phyloP scores from a whole-genome alignment of 768 basidiomycete species.

The Lactifluus subvellereus region DNA sequence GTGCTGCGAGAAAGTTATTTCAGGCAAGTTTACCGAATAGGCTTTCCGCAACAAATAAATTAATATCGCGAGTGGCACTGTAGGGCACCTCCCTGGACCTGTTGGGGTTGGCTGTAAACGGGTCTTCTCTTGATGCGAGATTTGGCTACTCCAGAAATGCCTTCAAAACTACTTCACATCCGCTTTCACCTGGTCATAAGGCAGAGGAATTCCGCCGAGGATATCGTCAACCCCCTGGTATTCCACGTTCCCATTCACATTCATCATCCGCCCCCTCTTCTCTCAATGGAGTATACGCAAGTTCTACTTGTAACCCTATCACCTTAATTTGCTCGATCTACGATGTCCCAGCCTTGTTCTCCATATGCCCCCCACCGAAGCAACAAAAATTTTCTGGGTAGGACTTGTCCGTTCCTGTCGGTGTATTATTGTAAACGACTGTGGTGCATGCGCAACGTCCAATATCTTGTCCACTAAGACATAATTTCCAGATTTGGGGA shows the following conservation, averaged over 20 bases:
- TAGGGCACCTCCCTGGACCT: conserved; percentile 18
- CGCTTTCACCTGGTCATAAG: not conserved
- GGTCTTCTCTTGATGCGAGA: conserved; percentile 3
- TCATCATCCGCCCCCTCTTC: not conserved
- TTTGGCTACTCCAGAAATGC: not conserved
- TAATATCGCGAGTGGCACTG: not conserved
- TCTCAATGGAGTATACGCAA: not conserved
- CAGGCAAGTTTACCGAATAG: not conserved
- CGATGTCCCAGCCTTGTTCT: too few relatives aligned
- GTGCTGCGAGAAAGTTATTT: conserved; percentile 17
- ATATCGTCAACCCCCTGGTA: not conserved
- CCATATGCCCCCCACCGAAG: not conserved
- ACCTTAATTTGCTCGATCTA: too few relatives aligned
- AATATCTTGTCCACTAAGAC: not conserved
- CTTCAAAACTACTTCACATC: not conserved
- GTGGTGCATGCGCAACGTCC: not conserved
- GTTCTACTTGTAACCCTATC: not conserved
- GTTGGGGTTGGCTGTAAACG: conserved; percentile 19
- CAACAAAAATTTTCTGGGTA: not conserved
- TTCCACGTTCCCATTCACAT: not conserved
- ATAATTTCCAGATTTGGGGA: too few relatives aligned
- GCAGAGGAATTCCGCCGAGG: not conserved
- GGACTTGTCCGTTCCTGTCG: too few relatives aligned
- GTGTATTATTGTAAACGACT: not conserved
- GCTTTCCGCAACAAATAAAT: not conserved